Evolutionary conservation across 371 early-diverging fungal genomes (phyloP).

Genomic region (Smittium culicis): DNA sequence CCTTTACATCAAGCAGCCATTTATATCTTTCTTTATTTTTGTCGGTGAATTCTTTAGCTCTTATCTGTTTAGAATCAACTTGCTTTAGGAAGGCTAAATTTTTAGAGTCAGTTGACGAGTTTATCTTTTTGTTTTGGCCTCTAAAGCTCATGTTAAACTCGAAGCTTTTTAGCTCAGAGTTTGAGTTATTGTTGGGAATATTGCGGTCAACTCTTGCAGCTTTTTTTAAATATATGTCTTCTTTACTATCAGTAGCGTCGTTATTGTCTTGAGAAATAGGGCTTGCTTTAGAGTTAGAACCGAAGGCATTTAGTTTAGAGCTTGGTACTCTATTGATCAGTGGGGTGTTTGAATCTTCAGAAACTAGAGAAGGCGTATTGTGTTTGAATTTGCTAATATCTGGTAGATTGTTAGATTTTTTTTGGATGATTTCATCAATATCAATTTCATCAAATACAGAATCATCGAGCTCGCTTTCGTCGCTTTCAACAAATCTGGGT

Average conservation of each 20-base stretch:
- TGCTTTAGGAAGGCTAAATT: neutral
- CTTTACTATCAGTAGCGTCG: neutral
- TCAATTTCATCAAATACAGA: neutral
- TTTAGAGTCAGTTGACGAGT: neutral
- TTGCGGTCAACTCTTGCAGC: neutral
- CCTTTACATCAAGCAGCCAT: constrained; percentile 73
- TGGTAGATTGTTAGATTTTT: neutral
- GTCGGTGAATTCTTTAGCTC: constrained; percentile 52
- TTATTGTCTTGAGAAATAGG: neutral
- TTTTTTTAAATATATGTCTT: neutral
- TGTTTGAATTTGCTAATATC: neutral
- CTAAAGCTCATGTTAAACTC: neutral
- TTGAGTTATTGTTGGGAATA: neutral
- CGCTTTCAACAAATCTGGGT: neutral
- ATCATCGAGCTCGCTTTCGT: neutral
- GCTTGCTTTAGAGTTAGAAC: neutral
- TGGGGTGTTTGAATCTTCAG: neutral
- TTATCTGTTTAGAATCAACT: constrained; percentile 23
- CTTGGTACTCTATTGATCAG: neutral
- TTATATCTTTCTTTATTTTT: constrained; percentile 72
- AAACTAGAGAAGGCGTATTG: neutral
- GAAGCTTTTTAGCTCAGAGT: neutral
- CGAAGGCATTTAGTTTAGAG: neutral
- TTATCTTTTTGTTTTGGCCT: neutral
- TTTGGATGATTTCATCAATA: neutral